Base-by-base conservation (phyloP, 208 protist genomes). In the Trypanosoma lewisi region DNA sequence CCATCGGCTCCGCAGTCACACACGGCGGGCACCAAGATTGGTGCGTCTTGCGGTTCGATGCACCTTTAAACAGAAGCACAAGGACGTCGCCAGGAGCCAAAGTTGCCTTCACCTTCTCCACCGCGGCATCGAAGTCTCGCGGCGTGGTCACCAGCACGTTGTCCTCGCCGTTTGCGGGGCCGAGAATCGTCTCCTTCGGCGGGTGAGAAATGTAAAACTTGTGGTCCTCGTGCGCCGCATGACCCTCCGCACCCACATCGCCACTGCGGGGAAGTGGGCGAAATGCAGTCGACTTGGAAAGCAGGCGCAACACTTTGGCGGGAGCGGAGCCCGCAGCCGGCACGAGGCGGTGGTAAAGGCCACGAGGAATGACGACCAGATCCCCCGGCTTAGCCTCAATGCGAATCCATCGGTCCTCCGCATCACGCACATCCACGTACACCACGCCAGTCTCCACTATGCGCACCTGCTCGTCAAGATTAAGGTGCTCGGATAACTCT, bases 21-120 rank as follows among this genome's bases (percentile, higher is more conserved):
- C 89, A 95, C 54, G 84, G 63, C 27, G 85, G 85, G 65, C 89
- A 95, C 89, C 89, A 95, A 4, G 80, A 87, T 47, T 74, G 60
- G 23, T 79, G 75, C 8, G 82, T 89, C 4, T 54, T 80, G 7
- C 76, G 73, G 23, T 83, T 63, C 30, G 65, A 64, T 17, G 73
- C 63, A 36, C 85, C 85, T 7, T 80, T 82, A 27, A 91, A 62
- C 44, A 82, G 85, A 17, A 94, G 42, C 36, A 89, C 63, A 50
- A 89, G 30, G 0, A 78, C 37, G 28, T 63, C 61, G 17, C 60
- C 63, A 5, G 23, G 28, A 19, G 25, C 2, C 51, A 73, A 27
- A 14, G 8, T 14, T 21, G 58, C 49, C 52, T 62, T 73, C 2
- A 62, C 59, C 30, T 54, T 55, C 14, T 33, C 58, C 17, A 65